Conservation (phyloP, 169 alveolate species). For the Plasmodium coatneyi region DNA sequence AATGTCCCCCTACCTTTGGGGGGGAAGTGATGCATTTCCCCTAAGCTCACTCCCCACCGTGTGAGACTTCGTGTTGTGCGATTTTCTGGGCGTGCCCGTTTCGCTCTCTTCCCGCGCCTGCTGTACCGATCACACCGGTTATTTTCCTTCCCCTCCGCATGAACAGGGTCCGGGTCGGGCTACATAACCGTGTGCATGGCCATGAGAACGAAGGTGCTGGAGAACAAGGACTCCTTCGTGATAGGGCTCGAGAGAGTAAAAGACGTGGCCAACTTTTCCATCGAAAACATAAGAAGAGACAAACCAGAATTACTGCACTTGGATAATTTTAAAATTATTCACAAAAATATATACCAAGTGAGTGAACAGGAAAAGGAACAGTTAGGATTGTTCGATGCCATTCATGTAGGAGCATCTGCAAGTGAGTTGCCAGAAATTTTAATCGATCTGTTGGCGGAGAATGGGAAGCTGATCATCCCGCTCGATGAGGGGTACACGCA, state of each 20-base stretch:
- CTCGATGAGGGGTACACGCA: slow-evolving; percentile 68
- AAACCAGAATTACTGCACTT: slow-evolving; percentile 69
- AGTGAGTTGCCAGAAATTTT: slow-evolving; percentile 72
- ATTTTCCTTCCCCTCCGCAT: background rate
- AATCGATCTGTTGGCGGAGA: slow-evolving; percentile 64
- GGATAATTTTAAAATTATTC: slow-evolving; percentile 70
- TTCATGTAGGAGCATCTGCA: slow-evolving; percentile 78
- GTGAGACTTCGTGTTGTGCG: background rate
- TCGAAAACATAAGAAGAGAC: slow-evolving; percentile 57
- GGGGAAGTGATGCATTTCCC: background rate
- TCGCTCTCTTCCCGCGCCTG: background rate
- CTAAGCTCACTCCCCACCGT: background rate
- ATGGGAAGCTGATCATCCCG: slow-evolving; percentile 65
- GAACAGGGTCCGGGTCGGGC: slow-evolving; percentile 72
- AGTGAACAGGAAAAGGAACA: slow-evolving; percentile 57
- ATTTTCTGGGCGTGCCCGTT: background rate
- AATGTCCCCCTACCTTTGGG: background rate
- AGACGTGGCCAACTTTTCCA: slow-evolving; percentile 55
- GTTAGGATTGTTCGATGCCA: slow-evolving; percentile 73
- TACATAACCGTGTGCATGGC: slow-evolving; percentile 75
- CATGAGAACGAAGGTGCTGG: slow-evolving; percentile 40
- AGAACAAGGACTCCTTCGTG: slow-evolving; percentile 67
- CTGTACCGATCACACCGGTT: background rate
- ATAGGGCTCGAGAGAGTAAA: slow-evolving; percentile 66
- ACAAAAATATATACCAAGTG: slow-evolving; percentile 71